Conservation (phyloP, 495 filamentous ascomycete genomes). For the Podospora pseudoanserina region DNA sequence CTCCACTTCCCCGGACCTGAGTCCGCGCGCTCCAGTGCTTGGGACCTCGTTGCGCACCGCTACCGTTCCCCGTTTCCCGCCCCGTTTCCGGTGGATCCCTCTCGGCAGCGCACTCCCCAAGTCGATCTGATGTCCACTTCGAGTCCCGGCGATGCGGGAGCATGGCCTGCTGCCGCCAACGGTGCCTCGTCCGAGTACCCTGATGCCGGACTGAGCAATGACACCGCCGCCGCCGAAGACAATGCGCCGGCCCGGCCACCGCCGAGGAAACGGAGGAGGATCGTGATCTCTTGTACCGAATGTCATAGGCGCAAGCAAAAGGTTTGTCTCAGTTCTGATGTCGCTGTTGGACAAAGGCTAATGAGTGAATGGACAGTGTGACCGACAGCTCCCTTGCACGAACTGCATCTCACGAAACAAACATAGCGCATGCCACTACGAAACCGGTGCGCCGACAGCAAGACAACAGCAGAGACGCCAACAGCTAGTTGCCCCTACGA, state of each 20-base stretch:
- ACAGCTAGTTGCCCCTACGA: not conserved
- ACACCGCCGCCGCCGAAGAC: not conserved
- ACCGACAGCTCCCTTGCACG: slow-evolving; percentile 57
- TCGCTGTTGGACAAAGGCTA: not conserved
- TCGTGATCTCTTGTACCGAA: slow-evolving; percentile 59
- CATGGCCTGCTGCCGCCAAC: not conserved
- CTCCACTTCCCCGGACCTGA: not conserved
- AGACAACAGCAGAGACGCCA: slow-evolving; percentile 28
- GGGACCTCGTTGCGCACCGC: not conserved
- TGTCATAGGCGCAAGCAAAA: slow-evolving; percentile 64
- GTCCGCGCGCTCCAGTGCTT: not conserved
- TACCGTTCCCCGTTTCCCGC: not conserved
- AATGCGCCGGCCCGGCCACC: slow-evolving; percentile 25
- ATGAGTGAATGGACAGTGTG: slow-evolving; percentile 41
- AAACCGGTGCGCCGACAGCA: slow-evolving; percentile 46
- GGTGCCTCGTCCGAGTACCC: not conserved
- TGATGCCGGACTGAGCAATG: not conserved
- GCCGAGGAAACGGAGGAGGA: slow-evolving; percentile 54
- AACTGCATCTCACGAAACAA: slow-evolving; percentile 57
- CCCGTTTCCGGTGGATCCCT: not conserved
- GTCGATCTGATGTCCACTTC: not conserved
- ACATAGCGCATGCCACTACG: slow-evolving; percentile 47
- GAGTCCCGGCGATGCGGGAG: not conserved
- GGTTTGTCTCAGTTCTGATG: slow-evolving; percentile 29
- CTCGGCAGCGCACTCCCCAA: not conserved